These are phyloP conservation scores for Pyrus communis DNA, from an alignment of 306 rosid genomes.

Conservation along the genomic window DNA sequence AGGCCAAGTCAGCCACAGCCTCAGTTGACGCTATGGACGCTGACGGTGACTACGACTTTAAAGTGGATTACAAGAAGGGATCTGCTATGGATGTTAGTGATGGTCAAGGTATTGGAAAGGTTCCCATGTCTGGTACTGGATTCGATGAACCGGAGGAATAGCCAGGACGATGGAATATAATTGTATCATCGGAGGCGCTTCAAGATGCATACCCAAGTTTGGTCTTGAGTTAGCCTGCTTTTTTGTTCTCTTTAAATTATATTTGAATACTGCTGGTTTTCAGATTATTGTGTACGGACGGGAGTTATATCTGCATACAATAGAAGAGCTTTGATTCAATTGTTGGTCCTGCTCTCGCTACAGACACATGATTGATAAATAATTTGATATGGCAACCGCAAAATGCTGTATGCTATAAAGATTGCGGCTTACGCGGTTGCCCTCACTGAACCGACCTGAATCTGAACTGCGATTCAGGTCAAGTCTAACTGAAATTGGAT, in stretches of 20 bases:
- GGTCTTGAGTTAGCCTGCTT: background rate
- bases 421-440: no score
- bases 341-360: background rate
- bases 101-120: constrained; percentile 17
- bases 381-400: no score
- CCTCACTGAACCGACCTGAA: no score
- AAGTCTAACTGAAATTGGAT: background rate
- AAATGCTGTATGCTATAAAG: no score
- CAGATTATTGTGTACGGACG: background rate
- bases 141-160: constrained; percentile 1
- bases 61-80: constrained; percentile 57
- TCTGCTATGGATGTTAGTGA: constrained; percentile 50
- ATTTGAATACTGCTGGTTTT: background rate
- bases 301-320: background rate
- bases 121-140: constrained; percentile 19
- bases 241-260: background rate
- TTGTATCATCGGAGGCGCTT: background rate
- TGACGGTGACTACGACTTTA: constrained; percentile 79
- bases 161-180: background rate
- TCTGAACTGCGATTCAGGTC: no score
- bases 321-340: background rate
- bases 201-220: background rate
- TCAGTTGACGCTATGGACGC: constrained; percentile 57
- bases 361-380: no score
- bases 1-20: constrained; percentile 29